Percentiles rank a stretch among this genome's conserved stretches.
Conservation (phyloP, 768 basidiomycete species). For the Russula sp. region DNA sequence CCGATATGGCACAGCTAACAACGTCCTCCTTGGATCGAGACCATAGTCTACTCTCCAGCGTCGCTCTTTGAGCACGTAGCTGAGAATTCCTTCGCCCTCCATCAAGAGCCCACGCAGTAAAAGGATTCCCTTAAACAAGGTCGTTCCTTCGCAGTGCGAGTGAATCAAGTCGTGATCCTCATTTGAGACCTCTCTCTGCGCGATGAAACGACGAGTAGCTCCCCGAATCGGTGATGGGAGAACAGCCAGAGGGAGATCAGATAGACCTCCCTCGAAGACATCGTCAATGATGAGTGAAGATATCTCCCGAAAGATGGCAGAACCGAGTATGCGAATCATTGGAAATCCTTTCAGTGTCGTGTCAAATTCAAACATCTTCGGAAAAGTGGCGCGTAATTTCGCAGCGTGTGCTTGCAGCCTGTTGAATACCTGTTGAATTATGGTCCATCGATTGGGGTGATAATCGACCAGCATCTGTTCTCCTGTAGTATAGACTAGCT, state of each 20-base stretch:
- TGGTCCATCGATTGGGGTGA: conserved; percentile 2
- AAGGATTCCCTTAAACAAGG: not conserved
- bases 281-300: not conserved
- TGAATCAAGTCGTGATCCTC: not conserved
- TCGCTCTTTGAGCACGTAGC: not conserved
- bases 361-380: not conserved
- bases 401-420: not conserved
- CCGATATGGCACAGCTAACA: not conserved
- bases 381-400: not conserved
- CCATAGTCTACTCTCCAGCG: conserved; percentile 1
- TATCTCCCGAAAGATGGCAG: not conserved
- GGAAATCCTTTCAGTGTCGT: not conserved
- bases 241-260: not conserved
- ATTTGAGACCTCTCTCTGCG: not conserved
- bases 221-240: conserved; percentile 1
- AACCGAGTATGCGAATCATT: not conserved
- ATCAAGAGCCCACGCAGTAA: not conserved
- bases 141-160: not conserved
- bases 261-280: not conserved
- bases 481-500: not conserved
- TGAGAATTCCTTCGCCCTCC: not conserved
- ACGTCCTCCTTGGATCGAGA: not conserved
- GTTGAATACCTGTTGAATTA: not conserved
- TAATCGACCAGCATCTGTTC: not conserved
- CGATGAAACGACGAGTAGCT: not conserved